Conservation (phyloP, 140 eudicot genomes). For the Oenanthe javanica region DNA sequence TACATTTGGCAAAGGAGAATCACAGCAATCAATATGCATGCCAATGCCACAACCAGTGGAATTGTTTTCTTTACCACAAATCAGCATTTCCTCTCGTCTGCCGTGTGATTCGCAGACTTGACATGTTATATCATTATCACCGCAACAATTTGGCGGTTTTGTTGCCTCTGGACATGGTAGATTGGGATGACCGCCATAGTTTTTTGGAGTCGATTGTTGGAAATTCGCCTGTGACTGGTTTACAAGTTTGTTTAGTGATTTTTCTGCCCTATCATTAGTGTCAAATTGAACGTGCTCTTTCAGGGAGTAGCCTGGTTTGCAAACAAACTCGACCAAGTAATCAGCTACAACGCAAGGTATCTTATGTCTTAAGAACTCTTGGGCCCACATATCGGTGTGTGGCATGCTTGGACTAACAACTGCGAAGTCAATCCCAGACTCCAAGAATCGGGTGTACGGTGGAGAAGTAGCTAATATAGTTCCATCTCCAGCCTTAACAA, state of each 20-base stretch:
- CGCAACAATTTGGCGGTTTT: not conserved
- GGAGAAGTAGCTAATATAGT: conserved; percentile 95
- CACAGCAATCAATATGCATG: conserved; percentile 67
- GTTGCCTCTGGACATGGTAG: not conserved
- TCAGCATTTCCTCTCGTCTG: conserved; percentile 74
- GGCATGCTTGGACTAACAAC: conserved; percentile 86
- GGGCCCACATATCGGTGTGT: conserved; percentile 83
- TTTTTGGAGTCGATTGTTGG: conserved; percentile 19
- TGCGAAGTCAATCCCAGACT: conserved; percentile 63
- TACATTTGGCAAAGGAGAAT: conserved; percentile 65
- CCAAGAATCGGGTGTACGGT: conserved; percentile 75
- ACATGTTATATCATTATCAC: conserved; percentile 43
- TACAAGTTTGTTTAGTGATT: conserved; percentile 42
- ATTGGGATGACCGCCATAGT: not conserved
- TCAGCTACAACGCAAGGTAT: conserved; percentile 88
- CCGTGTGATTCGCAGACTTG: conserved; percentile 59
- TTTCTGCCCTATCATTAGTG: conserved; percentile 82
- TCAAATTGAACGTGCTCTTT: conserved; percentile 66
- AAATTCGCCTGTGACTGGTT: conserved; percentile 32
- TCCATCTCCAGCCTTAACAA: conserved; percentile 90
- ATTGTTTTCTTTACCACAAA: conserved; percentile 79
- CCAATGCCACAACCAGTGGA: conserved; percentile 69
- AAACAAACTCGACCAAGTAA: conserved; percentile 84
- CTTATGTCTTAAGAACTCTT: conserved; percentile 76
- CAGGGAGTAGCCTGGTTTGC: conserved; percentile 87